Evolutionary conservation across 805 yeast genomes (phyloP).

Genomic region (Wickerhamiella azymoides): DNA sequence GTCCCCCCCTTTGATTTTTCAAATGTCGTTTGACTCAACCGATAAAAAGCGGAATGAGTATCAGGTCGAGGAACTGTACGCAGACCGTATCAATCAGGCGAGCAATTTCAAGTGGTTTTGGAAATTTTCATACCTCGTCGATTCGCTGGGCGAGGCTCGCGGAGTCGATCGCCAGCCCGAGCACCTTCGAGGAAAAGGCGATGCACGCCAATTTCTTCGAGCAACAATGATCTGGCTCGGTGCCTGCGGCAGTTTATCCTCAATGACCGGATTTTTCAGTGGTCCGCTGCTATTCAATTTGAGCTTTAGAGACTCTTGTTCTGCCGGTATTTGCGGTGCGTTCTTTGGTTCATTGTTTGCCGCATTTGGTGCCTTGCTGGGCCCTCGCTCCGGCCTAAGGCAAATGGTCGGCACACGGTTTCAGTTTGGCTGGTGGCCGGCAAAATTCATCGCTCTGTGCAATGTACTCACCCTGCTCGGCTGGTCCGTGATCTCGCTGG

Average conservation of each 20-base stretch:
- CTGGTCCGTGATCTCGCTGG: slow-evolving; percentile 90
- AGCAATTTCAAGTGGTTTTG: slow-evolving; percentile 17
- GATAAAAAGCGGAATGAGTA: slow-evolving; percentile 9
- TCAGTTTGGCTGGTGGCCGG: slow-evolving; percentile 76
- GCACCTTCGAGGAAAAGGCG: slow-evolving; percentile 34
- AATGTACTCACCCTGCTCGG: slow-evolving; percentile 69
- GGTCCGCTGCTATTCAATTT: slow-evolving; percentile 62
- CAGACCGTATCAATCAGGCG: slow-evolving; percentile 10
- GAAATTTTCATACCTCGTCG: slow-evolving; percentile 26
- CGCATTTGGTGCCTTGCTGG: slow-evolving; percentile 74
- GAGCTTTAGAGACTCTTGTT: slow-evolving; percentile 49
- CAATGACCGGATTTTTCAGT: slow-evolving; percentile 70
- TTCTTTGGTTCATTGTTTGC: slow-evolving; percentile 62
- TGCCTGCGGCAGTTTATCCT: slow-evolving; percentile 77
- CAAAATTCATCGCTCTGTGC: slow-evolving; percentile 57
- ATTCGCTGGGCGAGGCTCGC: slow-evolving; percentile 50
- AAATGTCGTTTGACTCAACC: background rate
- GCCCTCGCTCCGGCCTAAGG: slow-evolving; percentile 80
- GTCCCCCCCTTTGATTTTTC: background rate
- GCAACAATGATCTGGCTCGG: slow-evolving; percentile 71
- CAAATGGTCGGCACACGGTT: slow-evolving; percentile 76
- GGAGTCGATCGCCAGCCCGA: slow-evolving; percentile 70
- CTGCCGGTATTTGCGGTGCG: slow-evolving; percentile 50
- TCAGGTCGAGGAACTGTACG: slow-evolving; percentile 11
- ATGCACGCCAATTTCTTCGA: slow-evolving; percentile 15